phyloP scores from a whole-genome alignment of 257 asterid species.

The Jasminum sambac region DNA sequence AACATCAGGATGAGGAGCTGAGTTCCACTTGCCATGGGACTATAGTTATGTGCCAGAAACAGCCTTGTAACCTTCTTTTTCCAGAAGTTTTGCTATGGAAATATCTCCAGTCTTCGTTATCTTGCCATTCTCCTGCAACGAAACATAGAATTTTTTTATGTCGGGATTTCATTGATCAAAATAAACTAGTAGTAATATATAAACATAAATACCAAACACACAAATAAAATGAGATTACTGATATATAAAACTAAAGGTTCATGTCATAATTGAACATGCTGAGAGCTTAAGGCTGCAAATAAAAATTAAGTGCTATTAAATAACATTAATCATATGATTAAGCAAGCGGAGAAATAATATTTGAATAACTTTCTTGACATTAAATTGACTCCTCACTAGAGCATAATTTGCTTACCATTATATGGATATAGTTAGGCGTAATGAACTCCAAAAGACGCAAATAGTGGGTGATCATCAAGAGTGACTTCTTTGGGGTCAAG shows the following conservation, averaged over 20 bases:
- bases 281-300: neutral
- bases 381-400: neutral
- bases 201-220: neutral
- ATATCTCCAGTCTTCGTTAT: slow-evolving; percentile 88
- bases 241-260: slow-evolving; percentile 6
- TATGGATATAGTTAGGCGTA: slow-evolving; percentile 73
- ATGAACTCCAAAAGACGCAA: slow-evolving; percentile 83
- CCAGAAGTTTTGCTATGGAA: slow-evolving; percentile 65
- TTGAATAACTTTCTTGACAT: neutral
- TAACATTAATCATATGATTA: neutral
- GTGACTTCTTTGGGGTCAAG: slow-evolving; percentile 64
- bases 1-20: neutral
- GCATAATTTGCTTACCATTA: slow-evolving; percentile 69
- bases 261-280: neutral
- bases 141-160: neutral
- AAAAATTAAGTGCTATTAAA: neutral
- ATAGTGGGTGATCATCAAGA: slow-evolving; percentile 95
- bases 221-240: neutral
- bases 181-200: too few relatives aligned
- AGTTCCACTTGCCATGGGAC: slow-evolving; percentile 1
- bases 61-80: slow-evolving; percentile 80
- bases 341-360: neutral
- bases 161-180: neutral
- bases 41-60: slow-evolving; percentile 42
- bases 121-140: slow-evolving; percentile 78